Evolutionary conservation across 2,329 filamentous ascomycete genomes (phyloP).

Genomic region (Eutypa lata): DNA sequence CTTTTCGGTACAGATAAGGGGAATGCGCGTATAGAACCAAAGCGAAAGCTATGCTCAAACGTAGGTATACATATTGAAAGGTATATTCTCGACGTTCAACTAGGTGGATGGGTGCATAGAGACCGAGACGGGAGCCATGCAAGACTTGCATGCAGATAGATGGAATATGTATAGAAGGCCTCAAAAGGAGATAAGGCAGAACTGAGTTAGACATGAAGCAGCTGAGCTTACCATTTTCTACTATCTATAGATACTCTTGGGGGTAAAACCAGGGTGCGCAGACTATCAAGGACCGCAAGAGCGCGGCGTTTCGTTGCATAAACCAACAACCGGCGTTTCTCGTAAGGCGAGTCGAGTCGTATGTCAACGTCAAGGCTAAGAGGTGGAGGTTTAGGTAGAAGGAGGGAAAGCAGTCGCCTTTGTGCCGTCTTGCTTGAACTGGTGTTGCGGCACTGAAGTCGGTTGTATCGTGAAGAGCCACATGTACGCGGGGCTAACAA

Average conservation of each 20-base stretch:
- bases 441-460: neutral
- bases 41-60: too few relatives aligned
- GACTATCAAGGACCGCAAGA: neutral
- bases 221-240: neutral
- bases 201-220: neutral
- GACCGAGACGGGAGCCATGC: neutral
- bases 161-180: neutral
- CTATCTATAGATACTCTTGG: neutral
- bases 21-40: too few relatives aligned
- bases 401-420: neutral
- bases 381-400: neutral
- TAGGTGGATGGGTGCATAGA: neutral
- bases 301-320: neutral
- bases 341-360: neutral
- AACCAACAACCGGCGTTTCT: neutral
- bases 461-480: neutral
- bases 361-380: neutral
- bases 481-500: neutral
- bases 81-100: too few relatives aligned
- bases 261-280: neutral
- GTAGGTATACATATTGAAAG: too few relatives aligned
- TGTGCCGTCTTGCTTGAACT: neutral
- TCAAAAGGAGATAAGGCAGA: neutral
- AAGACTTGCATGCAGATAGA: neutral
- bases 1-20: too few relatives aligned